Conservation (phyloP, 371 early-diverging fungal species). For the Lichtheimia ornata region DNA sequence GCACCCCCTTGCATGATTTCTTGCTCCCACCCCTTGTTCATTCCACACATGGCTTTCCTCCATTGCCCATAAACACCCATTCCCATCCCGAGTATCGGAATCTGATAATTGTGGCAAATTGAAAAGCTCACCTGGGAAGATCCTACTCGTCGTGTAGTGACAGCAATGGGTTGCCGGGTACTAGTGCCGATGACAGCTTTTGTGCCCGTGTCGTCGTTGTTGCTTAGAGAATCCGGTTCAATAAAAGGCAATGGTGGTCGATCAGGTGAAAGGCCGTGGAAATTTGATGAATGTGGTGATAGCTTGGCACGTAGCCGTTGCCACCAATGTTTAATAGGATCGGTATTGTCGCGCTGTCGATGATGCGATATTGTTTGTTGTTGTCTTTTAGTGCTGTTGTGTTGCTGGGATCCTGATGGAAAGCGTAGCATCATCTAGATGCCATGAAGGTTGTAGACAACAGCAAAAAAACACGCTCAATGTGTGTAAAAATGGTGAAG, state of each 20-base stretch:
- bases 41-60: neutral
- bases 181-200: too few relatives aligned
- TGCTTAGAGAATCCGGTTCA: neutral
- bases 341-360: neutral
- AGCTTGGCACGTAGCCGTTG: conserved; percentile 1
- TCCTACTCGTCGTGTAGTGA: too few relatives aligned
- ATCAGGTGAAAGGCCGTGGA: conserved; percentile 13
- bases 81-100: too few relatives aligned
- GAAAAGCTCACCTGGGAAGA: too few relatives aligned
- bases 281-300: neutral
- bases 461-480: conserved; percentile 6
- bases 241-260: conserved; percentile 14
- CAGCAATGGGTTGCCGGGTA: too few relatives aligned
- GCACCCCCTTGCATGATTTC: neutral
- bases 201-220: neutral
- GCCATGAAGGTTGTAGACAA: conserved; percentile 1
- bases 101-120: too few relatives aligned
- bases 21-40: neutral
- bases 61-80: neutral
- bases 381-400: conserved; percentile 5
- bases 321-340: conserved; percentile 2
- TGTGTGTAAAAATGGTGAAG: neutral
- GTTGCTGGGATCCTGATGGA: conserved; percentile 11
- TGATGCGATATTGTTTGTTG: neutral
- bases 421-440: conserved; percentile 12